Base-by-base conservation (phyloP, 1,139 yeast species). In the Sugiyamaella xylanicola region DNA sequence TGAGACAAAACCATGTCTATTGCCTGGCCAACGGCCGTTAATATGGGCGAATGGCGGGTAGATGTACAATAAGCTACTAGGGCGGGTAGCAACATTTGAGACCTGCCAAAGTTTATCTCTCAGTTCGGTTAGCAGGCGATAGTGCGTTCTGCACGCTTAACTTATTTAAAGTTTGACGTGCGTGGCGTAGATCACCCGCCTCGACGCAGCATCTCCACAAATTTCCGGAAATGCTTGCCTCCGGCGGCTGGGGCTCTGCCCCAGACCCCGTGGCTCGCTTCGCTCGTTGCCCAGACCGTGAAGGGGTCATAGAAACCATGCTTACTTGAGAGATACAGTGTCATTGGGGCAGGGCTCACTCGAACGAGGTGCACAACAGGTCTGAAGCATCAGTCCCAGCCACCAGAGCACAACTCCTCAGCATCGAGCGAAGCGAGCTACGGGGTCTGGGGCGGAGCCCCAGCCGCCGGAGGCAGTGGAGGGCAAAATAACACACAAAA, bases 91-190 rank as follows among this genome's bases (percentile, higher is more conserved):
- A n/a, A n/a, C n/a, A n/a, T n/a, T n/a, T n/a, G n/a, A n/a, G n/a
- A n/a, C n/a, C n/a, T n/a, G 29, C 5, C 29, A 25, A 25, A 25
- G 29, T 25, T 25, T 25, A 25, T 25, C 29, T 25, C 29, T 25
- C n/a, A n/a, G 29, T 25, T 25, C 29, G 29, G 29, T 25, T 25
- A 25, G 29, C 29, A 5, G 5, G 5, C 9, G 29, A n/a, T 25
- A 25, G 29, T 25, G 29, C 29, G 9, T 25, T 25, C 29, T 25
- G 29, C 29, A 25, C 29, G 29, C 8, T 25, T 25, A 25, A 35
- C 32, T 13, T 35, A 27, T 7, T 43, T 44, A 44, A 22, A 27
- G 48, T 44, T 44, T 44, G 48, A 44, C 48, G 25, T 44, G 48
- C 36, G 39, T 22, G 21, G 17, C 22, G 21, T 21, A n/a, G 48